Evolutionary conservation across 192 early-diverging fungal genomes (phyloP), one percentile per base, ranked within the genome.

Genomic region (Coemansia javaensis): DNA sequence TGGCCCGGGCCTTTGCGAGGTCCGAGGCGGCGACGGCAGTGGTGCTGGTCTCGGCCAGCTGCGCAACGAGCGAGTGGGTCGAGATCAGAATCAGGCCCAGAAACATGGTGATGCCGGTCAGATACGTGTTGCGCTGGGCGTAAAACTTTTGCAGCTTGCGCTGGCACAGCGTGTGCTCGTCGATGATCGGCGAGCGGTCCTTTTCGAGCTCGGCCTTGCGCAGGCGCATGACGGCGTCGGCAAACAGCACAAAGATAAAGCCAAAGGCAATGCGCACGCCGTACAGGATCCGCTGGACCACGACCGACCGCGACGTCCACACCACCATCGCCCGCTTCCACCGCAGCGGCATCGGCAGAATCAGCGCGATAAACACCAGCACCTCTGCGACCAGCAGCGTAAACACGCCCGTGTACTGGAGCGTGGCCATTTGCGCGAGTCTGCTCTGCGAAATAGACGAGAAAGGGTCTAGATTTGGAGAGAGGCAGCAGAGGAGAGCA

Each of bases 31-130:
- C 24, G 24, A 6, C 24, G 24, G 24, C 24, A 6, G 24, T 6
- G 24, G 3, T 44, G 15, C 57, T 37, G 42, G 40, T 48, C 17
- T 57, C 44, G 14, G 67, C 59, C 11, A 77, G 42, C 45, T 72
- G 62, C 30, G 45, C 47, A 32, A 77, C 59, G 20, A 77, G 61
- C 32, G 61, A 52, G 47, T 77, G 62, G 7, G 67, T 77, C 1
- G 63, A 65, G 16, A 57, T 64, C 49, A 77, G 47, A 16, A 77
- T 77, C 38, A 77, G 53, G 0, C 75, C 75, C 28, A 79, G 46
- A 44, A 75, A 75, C 62, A 79, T 64, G n/a, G 77, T 79, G 57
- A 79, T 76, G 12, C 77, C 77, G 4, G 72, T 75, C 49, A 79
- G 53, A 22, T 79, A 79, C 14, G 75, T 64, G 50, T 79, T 79